These are phyloP conservation scores for Petrea volubilis DNA, from an alignment of 257 asterid species.

Conservation along the genomic window DNA sequence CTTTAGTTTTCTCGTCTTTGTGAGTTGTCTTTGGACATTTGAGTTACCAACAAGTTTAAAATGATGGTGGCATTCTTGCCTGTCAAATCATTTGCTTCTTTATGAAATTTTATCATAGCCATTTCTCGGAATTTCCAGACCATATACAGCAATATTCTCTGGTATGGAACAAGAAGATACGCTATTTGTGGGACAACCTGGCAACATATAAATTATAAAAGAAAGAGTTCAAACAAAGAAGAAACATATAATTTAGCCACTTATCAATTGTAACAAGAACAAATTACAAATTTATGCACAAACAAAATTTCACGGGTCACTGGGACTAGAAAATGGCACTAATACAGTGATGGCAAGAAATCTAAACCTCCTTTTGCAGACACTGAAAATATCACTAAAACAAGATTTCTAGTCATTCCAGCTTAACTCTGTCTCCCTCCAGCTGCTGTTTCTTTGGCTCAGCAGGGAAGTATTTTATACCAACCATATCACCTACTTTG, in stretches of 20 bases:
- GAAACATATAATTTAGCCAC: not conserved
- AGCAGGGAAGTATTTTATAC: constrained; percentile 84
- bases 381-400: not conserved
- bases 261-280: not conserved
- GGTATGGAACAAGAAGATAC: too few species aligned
- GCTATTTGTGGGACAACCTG: not conserved
- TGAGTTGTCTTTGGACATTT: too few species aligned
- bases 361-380: constrained; percentile 14
- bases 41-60: too few species aligned
- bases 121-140: too few species aligned
- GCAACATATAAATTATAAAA: not conserved
- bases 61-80: too few species aligned
- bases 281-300: constrained; percentile 19
- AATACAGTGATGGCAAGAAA: not conserved
- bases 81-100: too few species aligned
- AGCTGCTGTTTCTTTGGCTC: constrained; percentile 78
- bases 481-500: constrained; percentile 78
- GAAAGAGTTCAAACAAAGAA: not conserved
- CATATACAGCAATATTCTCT: too few species aligned
- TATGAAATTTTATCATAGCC: too few species aligned
- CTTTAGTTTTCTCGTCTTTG: too few species aligned
- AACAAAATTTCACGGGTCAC: constrained; percentile 15
- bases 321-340: not conserved
- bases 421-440: constrained; percentile 64
- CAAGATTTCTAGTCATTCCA: constrained; percentile 43